Base-by-base conservation (phyloP, 2,329 filamentous ascomycete genomes). In the Trichoderma sp. region DNA sequence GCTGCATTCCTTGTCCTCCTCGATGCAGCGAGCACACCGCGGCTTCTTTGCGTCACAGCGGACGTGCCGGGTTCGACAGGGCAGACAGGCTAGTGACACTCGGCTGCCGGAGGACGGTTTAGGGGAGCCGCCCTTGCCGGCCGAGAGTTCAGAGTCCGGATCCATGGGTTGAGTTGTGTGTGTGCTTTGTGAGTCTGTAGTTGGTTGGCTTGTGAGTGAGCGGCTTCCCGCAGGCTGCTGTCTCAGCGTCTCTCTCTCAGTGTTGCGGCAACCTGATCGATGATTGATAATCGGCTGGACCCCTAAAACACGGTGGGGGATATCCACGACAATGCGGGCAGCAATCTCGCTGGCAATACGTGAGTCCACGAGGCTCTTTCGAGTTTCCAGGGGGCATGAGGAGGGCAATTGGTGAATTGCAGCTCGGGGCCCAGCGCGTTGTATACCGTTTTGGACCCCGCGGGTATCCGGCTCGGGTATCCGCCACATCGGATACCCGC, bases 31-130 rank as follows among this genome's bases (percentile, higher is more conserved):
- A 9, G 74, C 78, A 72, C 86, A 87, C 62, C 80, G 81, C 6
- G 85, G 85, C 17, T 83, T 81, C 34, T 81, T 82, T 13, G 83
- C 85, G 75, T 87, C 85, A 75, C 86, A 88, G 74, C 87, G 87
- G 43, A 87, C 76, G 76, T 88, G 86, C 39, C 85, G 80, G 26
- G 80, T 84, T 23, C 86, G 82, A 72, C 86, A 88, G 32, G 83
- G 83, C 11, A 87, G 82, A 75, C 86, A 88, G 15, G 86, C 86
- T 67, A 84, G 74, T 3, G 79, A 81, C 11, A 73, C 73, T 12
- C 72, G 72, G 50, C 77, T 76, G 13, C 76, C 70, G 9, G 71
- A n/a, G 17, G 63, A 34, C 13, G 43, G 23, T 30, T 63, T 71
- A 4, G 58, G 30, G n/a, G 58, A 59, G 43, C 26, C 26, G 23